A percentile compares a stretch with the other conserved stretches of the same genome.
phyloP scores from a whole-genome alignment of 805 yeast genomes.

The Wickerhamomyces tratensis region DNA sequence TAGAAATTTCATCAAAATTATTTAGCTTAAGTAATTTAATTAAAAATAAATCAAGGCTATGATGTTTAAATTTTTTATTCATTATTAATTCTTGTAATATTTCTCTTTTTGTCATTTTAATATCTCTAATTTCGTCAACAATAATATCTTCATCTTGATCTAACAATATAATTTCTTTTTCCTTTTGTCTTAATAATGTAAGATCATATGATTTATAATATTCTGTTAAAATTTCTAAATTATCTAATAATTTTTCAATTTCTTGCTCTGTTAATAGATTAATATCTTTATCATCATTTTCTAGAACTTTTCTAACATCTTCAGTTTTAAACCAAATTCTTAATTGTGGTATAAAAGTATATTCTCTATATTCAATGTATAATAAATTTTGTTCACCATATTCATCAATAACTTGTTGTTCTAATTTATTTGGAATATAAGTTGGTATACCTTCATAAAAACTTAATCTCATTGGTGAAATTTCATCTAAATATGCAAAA shows the following conservation, averaged over 20 bases:
- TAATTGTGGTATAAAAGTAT: constrained; percentile 40
- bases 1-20: too few species aligned
- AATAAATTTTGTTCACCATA: constrained; percentile 30
- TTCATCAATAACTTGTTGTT: constrained; percentile 34
- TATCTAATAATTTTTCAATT: not conserved
- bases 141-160: too few species aligned
- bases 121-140: constrained; percentile 1
- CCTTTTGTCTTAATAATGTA: constrained; percentile 24
- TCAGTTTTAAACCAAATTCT: constrained; percentile 40
- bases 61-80: constrained; percentile 1
- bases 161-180: constrained; percentile 17
- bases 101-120: not conserved
- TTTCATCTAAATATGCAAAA: constrained; percentile 31
- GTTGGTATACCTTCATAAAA: constrained; percentile 52
- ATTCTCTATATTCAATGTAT: constrained; percentile 23
- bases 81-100: constrained; percentile 4
- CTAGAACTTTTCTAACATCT: constrained; percentile 12
- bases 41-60: too few species aligned
- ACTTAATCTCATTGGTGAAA: constrained; percentile 39
- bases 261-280: constrained; percentile 5
- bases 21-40: not conserved
- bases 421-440: constrained; percentile 40
- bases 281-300: constrained; percentile 17
- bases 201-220: constrained; percentile 21
- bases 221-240: constrained; percentile 23